Evolutionary conservation across 129 eudicot species (phyloP), one percentile per base, ranked within the genome.

Genomic region (Flaveria robusta): DNA sequence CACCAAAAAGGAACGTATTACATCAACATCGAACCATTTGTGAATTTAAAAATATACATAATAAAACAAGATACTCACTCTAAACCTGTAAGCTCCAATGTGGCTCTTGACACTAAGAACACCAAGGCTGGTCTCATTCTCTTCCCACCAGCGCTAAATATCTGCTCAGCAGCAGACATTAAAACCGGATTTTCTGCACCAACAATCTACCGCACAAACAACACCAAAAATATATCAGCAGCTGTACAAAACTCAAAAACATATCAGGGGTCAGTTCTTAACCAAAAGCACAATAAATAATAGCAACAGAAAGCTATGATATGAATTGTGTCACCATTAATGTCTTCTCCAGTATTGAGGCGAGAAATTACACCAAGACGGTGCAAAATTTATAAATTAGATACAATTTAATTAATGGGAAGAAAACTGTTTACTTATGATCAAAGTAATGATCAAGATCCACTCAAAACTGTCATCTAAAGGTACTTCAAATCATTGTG

Each of bases 81-180:
- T 79, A 90, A 82, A 77, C 97, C 96, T 34, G 80, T 89, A 70
- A 90, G 80, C 31, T 76, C 91, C 52, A 89, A 85, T 2, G 98
- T 93, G 77, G 98, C 98, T 82, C 97, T 85, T 59, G 98, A 87
- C 72, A 87, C 98, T 60, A 93, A 85, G 82, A 93, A 93, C 65
- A 90, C 98, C 84, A 93, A 79, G 13, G 98, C 98, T 45, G 97
- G 97, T 77, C 98, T 88, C 96, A 93, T 93, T 79, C 97, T 87
- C 84, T 93, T 93, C 63, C 97, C 98, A 80, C 98, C 98, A 55
- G 97, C 98, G 81, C 95, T 86, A 84, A 93, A 93, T 49, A 93
- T 93, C 81, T 93, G 98, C 84, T 93, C 93, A 14, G 98, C 98
- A 11, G 97, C 97, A 42, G 97, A 87, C 97, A 88, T 90, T 82